Base-by-base conservation (phyloP, 2,329 filamentous ascomycete species). In the Endoconidiophora polonica region DNA sequence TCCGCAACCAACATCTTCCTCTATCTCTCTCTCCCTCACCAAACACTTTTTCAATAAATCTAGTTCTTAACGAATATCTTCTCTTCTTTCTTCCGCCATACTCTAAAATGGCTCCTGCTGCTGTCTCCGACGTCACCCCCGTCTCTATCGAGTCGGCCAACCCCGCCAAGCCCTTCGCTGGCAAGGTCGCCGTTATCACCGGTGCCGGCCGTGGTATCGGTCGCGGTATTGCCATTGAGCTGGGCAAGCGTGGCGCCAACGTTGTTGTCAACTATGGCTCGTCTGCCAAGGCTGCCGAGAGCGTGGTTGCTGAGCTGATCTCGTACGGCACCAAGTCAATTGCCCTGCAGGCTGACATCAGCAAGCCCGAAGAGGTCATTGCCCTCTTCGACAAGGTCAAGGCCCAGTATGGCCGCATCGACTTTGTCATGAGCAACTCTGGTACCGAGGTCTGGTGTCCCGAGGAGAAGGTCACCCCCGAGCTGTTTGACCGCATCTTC, bases 381-480 rank as follows among this genome's bases (percentile, higher is more conserved):
- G 62, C 65, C 50, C 74, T 86, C 53, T 83, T 86, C 68, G 72
- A 77, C 55, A 66, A 76, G 59, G 79, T 79, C 52, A 67, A 81
- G 55, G 67, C 66, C 53, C 73, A 78, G 64, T 86, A 80, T 58
- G 80, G 80, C 60, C 72, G 74, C 63, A 66, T 86, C 59, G 78
- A 86, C 67, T 81, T 83, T 59, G 79, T 81, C 65, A 73, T 80
- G 64, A 82, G 77, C 61, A 84, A 84, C 72, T 76, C 77, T 7
- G 80, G 80, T 56, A 81, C 79, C 60, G 80, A 83, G 67, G 73
- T 72, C 51, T 83, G 79, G 77, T 79, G 79, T 60, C 73, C 78
- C 62, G 78, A 80, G 57, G 74, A 79, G 59, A 77, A 83, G 55
- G 77, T 84, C 36, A 74, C 76, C 3, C 74, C 78, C 61, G 79